Conservation (phyloP, 176 grass and related monocot species). For the Oryza nivara region DNA sequence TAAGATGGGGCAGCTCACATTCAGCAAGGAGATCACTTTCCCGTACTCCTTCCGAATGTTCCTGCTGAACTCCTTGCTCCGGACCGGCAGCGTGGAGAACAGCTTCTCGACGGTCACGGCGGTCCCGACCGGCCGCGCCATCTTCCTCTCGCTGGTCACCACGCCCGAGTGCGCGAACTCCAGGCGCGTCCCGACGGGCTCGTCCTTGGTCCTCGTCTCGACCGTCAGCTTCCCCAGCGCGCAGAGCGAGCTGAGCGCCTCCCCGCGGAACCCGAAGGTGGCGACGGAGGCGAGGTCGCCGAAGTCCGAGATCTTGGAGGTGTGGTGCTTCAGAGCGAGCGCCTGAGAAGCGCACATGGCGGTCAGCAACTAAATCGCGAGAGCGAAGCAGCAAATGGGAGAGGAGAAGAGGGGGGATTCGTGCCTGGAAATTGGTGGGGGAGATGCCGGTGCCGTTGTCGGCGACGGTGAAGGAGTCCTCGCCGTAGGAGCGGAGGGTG, state of each 20-base stretch:
- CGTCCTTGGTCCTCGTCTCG: conserved; percentile 84
- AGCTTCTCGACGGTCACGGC: conserved; percentile 81
- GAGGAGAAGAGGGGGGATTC: background rate
- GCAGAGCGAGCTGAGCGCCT: conserved; percentile 88
- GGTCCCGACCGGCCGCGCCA: conserved; percentile 80
- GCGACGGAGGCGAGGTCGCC: conserved; percentile 65
- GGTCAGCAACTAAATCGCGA: conserved; percentile 17
- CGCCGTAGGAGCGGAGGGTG: conserved; percentile 80
- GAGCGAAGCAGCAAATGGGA: background rate
- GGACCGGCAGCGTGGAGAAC: conserved; percentile 84
- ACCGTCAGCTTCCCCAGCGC: conserved; percentile 67
- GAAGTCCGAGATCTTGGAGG: conserved; percentile 91
- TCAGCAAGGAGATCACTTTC: conserved; percentile 81
- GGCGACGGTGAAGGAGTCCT: conserved; percentile 80
- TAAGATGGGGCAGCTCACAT: conserved; percentile 59
- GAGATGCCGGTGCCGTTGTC: conserved; percentile 91
- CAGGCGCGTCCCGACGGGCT: conserved; percentile 71
- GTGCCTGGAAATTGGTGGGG: conserved; percentile 77
- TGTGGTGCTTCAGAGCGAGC: conserved; percentile 90
- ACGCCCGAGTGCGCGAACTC: conserved; percentile 80
- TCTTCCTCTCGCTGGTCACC: conserved; percentile 68
- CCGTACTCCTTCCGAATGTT: conserved; percentile 89
- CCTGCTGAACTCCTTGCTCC: conserved; percentile 89
- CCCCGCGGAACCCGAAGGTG: conserved; percentile 89
- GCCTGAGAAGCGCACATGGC: conserved; percentile 34